These are phyloP conservation scores for Neurospora sp. DNA, from an alignment of 495 filamentous ascomycete genomes.

Conservation along the genomic window DNA sequence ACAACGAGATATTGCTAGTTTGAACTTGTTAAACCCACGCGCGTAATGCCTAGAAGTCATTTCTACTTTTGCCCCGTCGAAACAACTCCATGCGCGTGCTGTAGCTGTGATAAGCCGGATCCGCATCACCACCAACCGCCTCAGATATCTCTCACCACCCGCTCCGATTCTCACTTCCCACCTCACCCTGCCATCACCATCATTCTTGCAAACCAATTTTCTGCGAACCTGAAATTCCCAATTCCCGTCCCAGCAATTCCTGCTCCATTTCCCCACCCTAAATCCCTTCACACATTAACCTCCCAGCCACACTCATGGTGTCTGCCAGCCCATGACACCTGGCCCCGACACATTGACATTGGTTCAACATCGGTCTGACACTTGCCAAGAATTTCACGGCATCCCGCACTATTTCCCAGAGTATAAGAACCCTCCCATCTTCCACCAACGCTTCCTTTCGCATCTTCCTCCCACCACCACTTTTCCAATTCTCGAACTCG, in stretches of 20 bases:
- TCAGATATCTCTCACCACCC: not conserved
- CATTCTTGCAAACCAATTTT: not conserved
- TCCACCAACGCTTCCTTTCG: not conserved
- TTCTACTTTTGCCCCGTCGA: not conserved
- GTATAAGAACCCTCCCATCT: not conserved
- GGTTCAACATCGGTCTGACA: not conserved
- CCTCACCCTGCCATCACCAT: not conserved
- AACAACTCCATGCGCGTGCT: not conserved
- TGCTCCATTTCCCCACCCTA: not conserved
- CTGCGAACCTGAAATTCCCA: not conserved
- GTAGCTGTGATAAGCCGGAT: not conserved
- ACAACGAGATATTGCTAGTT: not conserved
- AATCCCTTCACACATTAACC: not conserved
- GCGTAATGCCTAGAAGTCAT: not conserved
- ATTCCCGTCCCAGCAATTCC: not conserved
- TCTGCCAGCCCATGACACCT: not conserved
- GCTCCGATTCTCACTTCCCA: not conserved
- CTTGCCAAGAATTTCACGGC: not conserved
- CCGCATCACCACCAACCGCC: not conserved
- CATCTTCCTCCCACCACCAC: not conserved
- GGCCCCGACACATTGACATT: not conserved
- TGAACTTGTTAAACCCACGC: accelerated
- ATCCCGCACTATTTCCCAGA: not conserved
- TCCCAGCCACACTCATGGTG: not conserved
- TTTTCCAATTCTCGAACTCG: not conserved